Evolutionary conservation across 768 basidiomycete species (phyloP), one percentile per base, ranked within the genome.

Genomic region (Lentinula boryana): DNA sequence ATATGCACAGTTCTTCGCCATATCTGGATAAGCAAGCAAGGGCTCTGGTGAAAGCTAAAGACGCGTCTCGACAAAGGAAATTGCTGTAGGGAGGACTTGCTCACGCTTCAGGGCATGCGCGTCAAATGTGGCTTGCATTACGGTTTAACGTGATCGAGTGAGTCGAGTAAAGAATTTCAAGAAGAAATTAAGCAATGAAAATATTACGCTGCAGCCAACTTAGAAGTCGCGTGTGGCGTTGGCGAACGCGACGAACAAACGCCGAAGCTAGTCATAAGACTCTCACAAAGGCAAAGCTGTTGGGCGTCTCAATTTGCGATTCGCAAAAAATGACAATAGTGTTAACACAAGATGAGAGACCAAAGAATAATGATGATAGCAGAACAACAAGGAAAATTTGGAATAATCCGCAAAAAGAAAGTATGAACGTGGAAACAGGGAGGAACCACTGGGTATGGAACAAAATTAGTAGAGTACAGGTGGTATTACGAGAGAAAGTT

Each of bases 21-120:
- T 91, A 93, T 74, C 82, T 85, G 40, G 91, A 86, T 48, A 93
- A 76, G 71, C 93, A 94, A 4, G 82, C 76, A 52, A 94, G 74
- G 12, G 88, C 87, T 70, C 81, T 87, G 31, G 87, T 85, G 67
- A 93, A 86, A 56, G 86, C 92, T 93, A 65, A 52, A 56, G n/a
- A 68, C 49, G 60, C 60, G 56, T 68, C 66, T 60, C 62, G 62
- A 63, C 43, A 62, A 60, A 27, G 33, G 62, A 56, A 8, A 62
- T 61, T 56, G 40, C 9, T 10, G 55, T 43, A 15, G 53, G 52
- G 16, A 51, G 41, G 62, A 59, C 67, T 58, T 15, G 27, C 56
- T 32, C 59, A 83, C 81, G 74, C 71, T 48, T 62, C 33, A 58
- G 52, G 31, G 86, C 79, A 38, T 74, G 76, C 35, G 83, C 75